Conservation (phyloP, 1,139 yeast genomes). For the Pneumocystis canis region DNA sequence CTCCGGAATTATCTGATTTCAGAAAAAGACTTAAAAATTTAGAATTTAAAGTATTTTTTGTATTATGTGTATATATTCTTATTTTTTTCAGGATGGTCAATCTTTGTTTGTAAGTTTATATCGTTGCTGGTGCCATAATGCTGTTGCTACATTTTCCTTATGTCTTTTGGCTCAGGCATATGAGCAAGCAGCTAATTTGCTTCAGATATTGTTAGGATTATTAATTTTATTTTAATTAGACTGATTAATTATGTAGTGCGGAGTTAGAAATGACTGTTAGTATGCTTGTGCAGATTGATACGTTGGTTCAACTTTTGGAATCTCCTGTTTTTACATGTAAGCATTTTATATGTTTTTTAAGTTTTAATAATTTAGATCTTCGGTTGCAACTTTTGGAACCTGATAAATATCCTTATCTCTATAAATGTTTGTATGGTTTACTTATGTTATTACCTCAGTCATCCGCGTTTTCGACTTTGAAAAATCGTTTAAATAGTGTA, state of each 20-base stretch:
- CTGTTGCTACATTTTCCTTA: conserved; percentile 75
- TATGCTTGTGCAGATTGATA: conserved; percentile 61
- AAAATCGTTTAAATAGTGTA: conserved; percentile 55
- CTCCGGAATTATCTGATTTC: conserved; percentile 61
- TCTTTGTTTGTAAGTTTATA: conserved; percentile 61
- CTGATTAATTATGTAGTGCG: conserved; percentile 23
- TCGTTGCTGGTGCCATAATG: conserved; percentile 83
- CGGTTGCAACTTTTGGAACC: conserved; percentile 82
- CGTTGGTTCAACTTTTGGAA: conserved; percentile 63
- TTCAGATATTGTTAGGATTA: conserved; percentile 37
- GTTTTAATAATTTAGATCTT: conserved; percentile 25
- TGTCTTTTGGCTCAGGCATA: conserved; percentile 82
- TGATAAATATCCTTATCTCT: conserved; percentile 62
- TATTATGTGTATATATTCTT: background rate
- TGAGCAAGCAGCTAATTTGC: conserved; percentile 68
- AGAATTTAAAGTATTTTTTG: conserved; percentile 20
- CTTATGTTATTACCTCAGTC: conserved; percentile 93
- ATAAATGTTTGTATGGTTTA: conserved; percentile 80
- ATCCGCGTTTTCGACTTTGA: conserved; percentile 69
- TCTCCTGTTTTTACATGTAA: conserved; percentile 76
- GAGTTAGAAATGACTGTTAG: conserved; percentile 63
- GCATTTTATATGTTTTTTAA: background rate
- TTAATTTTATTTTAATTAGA: background rate
- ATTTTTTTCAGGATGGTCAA: conserved; percentile 39
- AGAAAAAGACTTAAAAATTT: conserved; percentile 49